Base-by-base conservation (phyloP, 169 alveolate species). In the Perkinsus olseni region DNA sequence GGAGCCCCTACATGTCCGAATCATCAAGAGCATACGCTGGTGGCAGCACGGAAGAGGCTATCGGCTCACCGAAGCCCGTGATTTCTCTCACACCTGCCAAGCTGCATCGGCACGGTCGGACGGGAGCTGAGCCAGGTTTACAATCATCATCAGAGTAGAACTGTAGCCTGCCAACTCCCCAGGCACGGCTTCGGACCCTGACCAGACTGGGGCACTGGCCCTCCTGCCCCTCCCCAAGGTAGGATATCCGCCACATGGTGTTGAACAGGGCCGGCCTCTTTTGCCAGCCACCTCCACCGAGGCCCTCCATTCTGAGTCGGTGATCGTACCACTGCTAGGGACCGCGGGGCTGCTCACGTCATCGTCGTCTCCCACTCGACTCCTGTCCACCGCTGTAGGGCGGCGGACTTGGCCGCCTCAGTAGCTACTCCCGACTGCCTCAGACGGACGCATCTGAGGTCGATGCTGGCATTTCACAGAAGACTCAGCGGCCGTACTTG, bases 271-370 rank as follows among this genome's bases (percentile, higher is more conserved):
- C 50, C 38, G 92, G 92, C 4, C 92, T 34, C 62, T 48, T 17
- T 39, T 91, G 38, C 92, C 92, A 91, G 0, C 62, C 28, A 8
- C 92, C 92, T 0, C 92, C 92, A 31, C 92, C 92, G 51, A 91
- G n/a, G 62, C 62, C 62, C 17, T 45, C 17, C 6, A 45, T 6
- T 10, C 62, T 45, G 62, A 45, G 17, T 45, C 62, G 17, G 17
- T 45, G 62, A 6, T 45, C 62, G 62, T 6, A 10, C 6, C 62
- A 45, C 17, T 45, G 17, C 24, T 45, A 45, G 62, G 62, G 17
- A 45, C 62, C 24, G 24, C 62, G 17, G 17, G 6, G 62, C 62
- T 45, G 62, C 62, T 6, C 17, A 45, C 62, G 62, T 17, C 62
- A 45, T 45, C 24, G 62, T 45, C 24, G 62, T 45, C 62, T 45